phyloP scores from a whole-genome alignment of 257 asterid genomes.

The Avicennia marina region DNA sequence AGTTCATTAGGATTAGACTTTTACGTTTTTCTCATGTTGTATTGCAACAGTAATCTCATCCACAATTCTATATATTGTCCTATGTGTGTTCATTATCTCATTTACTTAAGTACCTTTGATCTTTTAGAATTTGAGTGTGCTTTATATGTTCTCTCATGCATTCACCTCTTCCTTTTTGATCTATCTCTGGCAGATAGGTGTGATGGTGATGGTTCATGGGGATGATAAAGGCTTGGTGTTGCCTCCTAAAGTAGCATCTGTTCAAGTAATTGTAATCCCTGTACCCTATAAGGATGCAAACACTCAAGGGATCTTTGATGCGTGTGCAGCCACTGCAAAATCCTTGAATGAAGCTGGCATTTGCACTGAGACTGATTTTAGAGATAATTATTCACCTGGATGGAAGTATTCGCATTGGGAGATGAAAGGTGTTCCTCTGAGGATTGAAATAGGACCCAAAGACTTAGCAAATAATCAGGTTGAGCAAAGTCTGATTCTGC shows the following conservation, averaged over 20 bases:
- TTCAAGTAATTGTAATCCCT: constrained; percentile 79
- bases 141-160: too few relatives aligned
- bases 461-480: constrained; percentile 92
- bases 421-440: constrained; percentile 96
- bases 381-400: constrained; percentile 97
- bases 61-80: too few relatives aligned
- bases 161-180: too few relatives aligned
- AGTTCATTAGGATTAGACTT: background rate
- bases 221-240: constrained; percentile 93
- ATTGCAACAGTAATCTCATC: background rate
- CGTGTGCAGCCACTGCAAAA: constrained; percentile 67
- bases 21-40: background rate
- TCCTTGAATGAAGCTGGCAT: constrained; percentile 71
- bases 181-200: constrained; percentile 66
- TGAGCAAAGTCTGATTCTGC: too few relatives aligned
- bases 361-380: constrained; percentile 78
- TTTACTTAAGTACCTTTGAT: too few relatives aligned
- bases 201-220: constrained; percentile 96
- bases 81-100: too few relatives aligned
- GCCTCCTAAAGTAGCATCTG: constrained; percentile 92
- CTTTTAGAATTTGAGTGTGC: too few relatives aligned
- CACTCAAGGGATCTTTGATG: constrained; percentile 79
- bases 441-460: constrained; percentile 97
- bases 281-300: constrained; percentile 94
- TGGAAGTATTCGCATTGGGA: constrained; percentile 99